Conservation (phyloP, 2,329 filamentous ascomycete genomes). For the Coniochaeta sp. region DNA sequence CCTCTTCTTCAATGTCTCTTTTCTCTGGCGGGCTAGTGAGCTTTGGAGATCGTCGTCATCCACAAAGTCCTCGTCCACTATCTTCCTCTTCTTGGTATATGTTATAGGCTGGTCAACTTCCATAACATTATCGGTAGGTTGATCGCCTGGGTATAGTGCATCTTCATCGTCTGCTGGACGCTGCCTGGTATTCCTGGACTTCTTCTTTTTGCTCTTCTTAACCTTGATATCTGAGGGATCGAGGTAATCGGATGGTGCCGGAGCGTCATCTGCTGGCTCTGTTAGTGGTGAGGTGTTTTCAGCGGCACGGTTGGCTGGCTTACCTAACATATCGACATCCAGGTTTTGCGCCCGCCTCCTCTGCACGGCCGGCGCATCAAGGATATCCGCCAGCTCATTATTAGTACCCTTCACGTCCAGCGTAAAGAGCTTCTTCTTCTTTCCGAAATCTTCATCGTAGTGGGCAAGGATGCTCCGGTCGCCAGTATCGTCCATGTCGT, state of each 20-base stretch:
- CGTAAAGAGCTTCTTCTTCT: constrained; percentile 82
- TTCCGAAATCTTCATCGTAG: constrained; percentile 93
- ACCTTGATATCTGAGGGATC: constrained; percentile 83
- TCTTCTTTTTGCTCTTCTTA: constrained; percentile 91
- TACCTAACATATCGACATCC: constrained; percentile 64
- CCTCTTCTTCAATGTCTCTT: constrained; percentile 81
- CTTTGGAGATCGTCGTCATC: constrained; percentile 93
- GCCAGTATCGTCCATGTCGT: constrained; percentile 60
- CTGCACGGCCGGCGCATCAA: constrained; percentile 45
- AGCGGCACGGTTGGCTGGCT: constrained; percentile 16
- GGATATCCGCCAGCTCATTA: constrained; percentile 53
- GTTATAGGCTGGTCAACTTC: constrained; percentile 59
- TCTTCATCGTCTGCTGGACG: constrained; percentile 60
- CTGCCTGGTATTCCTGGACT: constrained; percentile 67
- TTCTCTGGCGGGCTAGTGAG: constrained; percentile 74
- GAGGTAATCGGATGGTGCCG: constrained; percentile 79
- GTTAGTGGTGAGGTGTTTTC: constrained; percentile 22
- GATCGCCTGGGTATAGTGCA: constrained; percentile 38
- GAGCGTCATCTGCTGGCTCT: constrained; percentile 35
- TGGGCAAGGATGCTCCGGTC: constrained; percentile 70
- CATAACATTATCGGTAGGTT: constrained; percentile 47
- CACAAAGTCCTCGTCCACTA: constrained; percentile 62
- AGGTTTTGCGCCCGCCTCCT: constrained; percentile 67
- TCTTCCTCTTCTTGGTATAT: constrained; percentile 53
- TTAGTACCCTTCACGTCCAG: constrained; percentile 70